Base-by-base conservation (phyloP, 148 eudicot genomes). In the Vaccinium corymbosum region DNA sequence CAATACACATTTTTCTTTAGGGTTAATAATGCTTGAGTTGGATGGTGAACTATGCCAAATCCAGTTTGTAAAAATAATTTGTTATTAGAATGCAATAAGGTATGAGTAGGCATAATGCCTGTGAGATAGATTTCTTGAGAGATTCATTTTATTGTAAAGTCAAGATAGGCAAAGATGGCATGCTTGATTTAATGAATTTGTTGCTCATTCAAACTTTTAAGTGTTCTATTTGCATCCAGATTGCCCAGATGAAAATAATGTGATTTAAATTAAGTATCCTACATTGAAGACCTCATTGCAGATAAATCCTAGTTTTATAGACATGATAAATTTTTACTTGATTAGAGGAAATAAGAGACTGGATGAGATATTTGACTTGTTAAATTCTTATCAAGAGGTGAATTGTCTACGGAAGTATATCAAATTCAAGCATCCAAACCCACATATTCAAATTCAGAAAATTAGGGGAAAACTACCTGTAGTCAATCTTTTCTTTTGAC, bases 401-500 rank as follows among this genome's bases (percentile, higher is more conserved):
- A 32, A 32, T 32, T 32, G 13, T 79, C 27, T 32, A 27, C 51
- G 11, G 13, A 51, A 51, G 55, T 51, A 32, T 32, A 32, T 32
- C 35, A 1, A 51, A 51, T 12, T 51, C 55, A 51, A 52, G 55
- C 13, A 52, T 66, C 35, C 12, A 17, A 52, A 20, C 79, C 15
- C 32, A 49, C 46, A 49, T 20, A 49, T 20, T 16, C 22, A 10
- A 25, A 75, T 27, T 66, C 25, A 7, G n/a, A 3, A 12, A 50
- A 14, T 27, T 14, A 77, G 22, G 19, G 77, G 53, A 62, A 35
- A 48, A 68, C 6, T 81, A 94, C 98, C 98, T 88, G 93, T 90
- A 50, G 97, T 94, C 81, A 95, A 85, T 87, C 95, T 90, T 66
- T 27, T 66, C 72, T 66, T 66, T 4, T 66, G 72, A 27, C 72